Percentiles rank a stretch among this genome's conserved stretches.
Evolutionary conservation across 495 filamentous ascomycete genomes (phyloP).

Genomic region (Penicillium cataractarum): DNA sequence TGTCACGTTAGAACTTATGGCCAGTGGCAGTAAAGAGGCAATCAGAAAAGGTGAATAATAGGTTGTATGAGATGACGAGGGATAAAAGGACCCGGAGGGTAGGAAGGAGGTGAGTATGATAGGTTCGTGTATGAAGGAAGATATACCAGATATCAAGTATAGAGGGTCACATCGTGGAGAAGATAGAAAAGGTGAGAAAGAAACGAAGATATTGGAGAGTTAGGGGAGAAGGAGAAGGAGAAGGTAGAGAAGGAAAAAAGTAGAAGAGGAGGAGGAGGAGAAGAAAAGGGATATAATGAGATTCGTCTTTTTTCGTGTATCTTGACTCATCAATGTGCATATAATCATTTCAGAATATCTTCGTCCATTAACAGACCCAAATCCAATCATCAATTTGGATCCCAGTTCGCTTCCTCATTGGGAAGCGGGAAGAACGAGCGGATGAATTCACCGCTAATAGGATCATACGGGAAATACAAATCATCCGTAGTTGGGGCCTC

Average conservation of each 20-base stretch:
- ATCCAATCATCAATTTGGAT: slow-evolving; percentile 6
- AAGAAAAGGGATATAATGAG: neutral
- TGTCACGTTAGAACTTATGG: too few species aligned
- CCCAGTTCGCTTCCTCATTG: slow-evolving; percentile 31
- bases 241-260: neutral
- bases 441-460: slow-evolving; percentile 50
- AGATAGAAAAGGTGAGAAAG: neutral
- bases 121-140: neutral
- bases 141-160: neutral
- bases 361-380: neutral
- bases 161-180: neutral
- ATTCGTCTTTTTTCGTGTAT: slow-evolving; percentile 1
- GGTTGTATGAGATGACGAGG: too few species aligned
- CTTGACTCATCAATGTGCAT: slow-evolving; percentile 9
- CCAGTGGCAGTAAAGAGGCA: too few species aligned
- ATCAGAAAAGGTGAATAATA: too few species aligned
- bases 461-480: slow-evolving; percentile 50
- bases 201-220: neutral
- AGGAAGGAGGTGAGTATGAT: neutral
- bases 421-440: slow-evolving; percentile 47
- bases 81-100: neutral
- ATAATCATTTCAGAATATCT: neutral
- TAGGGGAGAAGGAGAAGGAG: neutral
- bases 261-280: neutral
- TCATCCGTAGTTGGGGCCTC: slow-evolving; percentile 28